Conservation (phyloP, 345 rosid genomes). For the Nephelium lappaceum region DNA sequence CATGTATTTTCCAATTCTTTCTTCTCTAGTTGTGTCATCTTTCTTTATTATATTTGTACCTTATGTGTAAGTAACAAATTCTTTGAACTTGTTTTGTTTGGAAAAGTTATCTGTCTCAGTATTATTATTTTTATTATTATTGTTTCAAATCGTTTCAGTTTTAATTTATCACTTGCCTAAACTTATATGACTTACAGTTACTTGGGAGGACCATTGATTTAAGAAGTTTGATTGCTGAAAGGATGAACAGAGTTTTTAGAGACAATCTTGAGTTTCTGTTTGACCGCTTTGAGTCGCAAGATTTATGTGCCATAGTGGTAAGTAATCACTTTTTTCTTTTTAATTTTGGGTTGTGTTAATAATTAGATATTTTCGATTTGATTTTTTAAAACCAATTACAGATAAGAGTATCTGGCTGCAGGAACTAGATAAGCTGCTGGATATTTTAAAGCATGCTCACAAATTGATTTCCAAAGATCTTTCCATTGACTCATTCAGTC, state of each 20-base stretch:
- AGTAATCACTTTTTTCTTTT: slow-evolving; percentile 19
- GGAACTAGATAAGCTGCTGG: slow-evolving; percentile 90
- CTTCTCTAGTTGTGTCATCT: not conserved
- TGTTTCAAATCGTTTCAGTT: too few relatives aligned
- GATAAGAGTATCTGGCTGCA: slow-evolving; percentile 40
- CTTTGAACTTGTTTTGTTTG: not conserved
- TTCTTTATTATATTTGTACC: not conserved
- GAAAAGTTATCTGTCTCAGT: slow-evolving; percentile 4
- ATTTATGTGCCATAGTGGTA: slow-evolving; percentile 93
- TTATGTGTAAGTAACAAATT: slow-evolving; percentile 6
- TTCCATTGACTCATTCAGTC: slow-evolving; percentile 74
- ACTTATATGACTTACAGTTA: slow-evolving; percentile 50
- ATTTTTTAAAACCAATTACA: slow-evolving; percentile 7
- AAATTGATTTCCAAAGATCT: slow-evolving; percentile 81
- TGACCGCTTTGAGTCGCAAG: slow-evolving; percentile 96
- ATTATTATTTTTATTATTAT: too few relatives aligned
- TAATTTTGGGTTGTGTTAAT: slow-evolving; percentile 10
- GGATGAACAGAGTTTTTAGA: slow-evolving; percentile 92
- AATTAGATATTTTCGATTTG: not conserved
- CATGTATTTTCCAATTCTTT: not conserved
- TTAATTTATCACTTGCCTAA: slow-evolving; percentile 17
- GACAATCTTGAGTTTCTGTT: slow-evolving; percentile 96
- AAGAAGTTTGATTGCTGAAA: slow-evolving; percentile 84
- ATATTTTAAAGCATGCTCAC: slow-evolving; percentile 76
- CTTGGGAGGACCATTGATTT: slow-evolving; percentile 93